Evolutionary conservation across 371 early-diverging fungal genomes (phyloP).

Genomic region (Rhizopus delemar): DNA sequence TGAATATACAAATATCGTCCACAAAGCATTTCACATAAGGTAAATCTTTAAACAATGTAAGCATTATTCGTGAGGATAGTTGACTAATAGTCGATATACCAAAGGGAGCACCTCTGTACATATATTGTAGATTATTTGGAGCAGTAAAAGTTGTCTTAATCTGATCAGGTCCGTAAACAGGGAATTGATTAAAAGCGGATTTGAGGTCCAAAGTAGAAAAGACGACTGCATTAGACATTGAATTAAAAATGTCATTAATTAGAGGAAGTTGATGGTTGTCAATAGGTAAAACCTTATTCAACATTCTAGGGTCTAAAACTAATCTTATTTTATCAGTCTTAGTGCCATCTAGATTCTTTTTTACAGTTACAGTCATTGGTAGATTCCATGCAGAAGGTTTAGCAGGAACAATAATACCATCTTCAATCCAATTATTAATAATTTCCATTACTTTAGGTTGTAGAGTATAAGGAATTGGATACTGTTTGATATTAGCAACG

Average conservation of each 20-base stretch:
- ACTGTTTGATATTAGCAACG: no score
- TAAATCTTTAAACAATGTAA: conserved; percentile 14
- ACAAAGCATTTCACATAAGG: conserved; percentile 10
- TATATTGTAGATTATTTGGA: conserved; percentile 13
- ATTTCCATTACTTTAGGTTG: no score
- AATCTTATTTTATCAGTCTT: conserved; percentile 7
- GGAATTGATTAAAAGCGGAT: conserved; percentile 12
- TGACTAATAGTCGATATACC: conserved; percentile 11
- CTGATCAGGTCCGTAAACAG: conserved; percentile 6
- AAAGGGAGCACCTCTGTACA: conserved; percentile 15
- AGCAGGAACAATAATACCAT: no score
- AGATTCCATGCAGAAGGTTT: no score
- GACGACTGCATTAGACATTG: background rate
- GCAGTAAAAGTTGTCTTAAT: conserved; percentile 16
- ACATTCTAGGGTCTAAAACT: conserved; percentile 4
- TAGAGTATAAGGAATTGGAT: no score
- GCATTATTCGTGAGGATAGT: conserved; percentile 9
- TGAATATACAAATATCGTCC: conserved; percentile 15
- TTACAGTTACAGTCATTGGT: no score
- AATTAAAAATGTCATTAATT: conserved; percentile 12
- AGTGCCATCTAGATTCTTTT: no score
- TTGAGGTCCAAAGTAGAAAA: conserved; percentile 14
- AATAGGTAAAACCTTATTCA: conserved; percentile 10
- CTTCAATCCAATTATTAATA: no score
- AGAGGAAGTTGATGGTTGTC: conserved; percentile 7